Percentiles rank a stretch among this genome's conserved stretches.
Evolutionary conservation across 2,329 filamentous ascomycete species (phyloP).

Genomic region (Metarhizium robertsii): DNA sequence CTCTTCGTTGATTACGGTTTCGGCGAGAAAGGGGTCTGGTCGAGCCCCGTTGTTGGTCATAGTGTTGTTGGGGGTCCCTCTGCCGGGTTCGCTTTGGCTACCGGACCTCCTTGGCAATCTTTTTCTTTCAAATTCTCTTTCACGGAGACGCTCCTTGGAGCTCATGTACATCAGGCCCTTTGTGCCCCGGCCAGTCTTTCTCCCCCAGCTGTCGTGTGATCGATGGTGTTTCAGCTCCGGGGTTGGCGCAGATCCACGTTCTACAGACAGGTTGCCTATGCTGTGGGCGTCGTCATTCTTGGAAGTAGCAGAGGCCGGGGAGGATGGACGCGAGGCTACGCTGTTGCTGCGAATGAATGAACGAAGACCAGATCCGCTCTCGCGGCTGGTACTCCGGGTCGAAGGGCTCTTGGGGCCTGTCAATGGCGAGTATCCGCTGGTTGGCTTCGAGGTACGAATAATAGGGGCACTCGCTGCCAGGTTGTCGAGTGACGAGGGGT

Average conservation of each 20-base stretch:
- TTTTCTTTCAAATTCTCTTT: slow-evolving; percentile 53
- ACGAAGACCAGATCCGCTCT: slow-evolving; percentile 44
- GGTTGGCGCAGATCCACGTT: slow-evolving; percentile 40
- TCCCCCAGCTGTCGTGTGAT: slow-evolving; percentile 55
- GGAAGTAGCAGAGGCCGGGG: slow-evolving; percentile 45
- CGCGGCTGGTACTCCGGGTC: slow-evolving; percentile 39
- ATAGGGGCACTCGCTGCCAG: slow-evolving; percentile 58
- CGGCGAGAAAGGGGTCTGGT: slow-evolving; percentile 40
- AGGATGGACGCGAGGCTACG: slow-evolving; percentile 45
- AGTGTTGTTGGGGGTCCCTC: slow-evolving; percentile 21
- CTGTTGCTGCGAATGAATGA: slow-evolving; percentile 46
- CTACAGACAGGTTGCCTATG: slow-evolving; percentile 56
- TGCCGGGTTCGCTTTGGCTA: slow-evolving; percentile 16
- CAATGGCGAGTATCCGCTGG: slow-evolving; percentile 63
- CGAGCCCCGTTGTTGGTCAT: slow-evolving; percentile 16
- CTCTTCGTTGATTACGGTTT: slow-evolving; percentile 48
- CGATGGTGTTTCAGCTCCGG: slow-evolving; percentile 41
- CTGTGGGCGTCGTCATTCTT: slow-evolving; percentile 49
- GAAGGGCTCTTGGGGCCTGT: slow-evolving; percentile 51
- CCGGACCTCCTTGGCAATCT: slow-evolving; percentile 26
- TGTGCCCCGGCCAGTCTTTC: slow-evolving; percentile 41
- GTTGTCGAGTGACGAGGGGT: slow-evolving; percentile 43
- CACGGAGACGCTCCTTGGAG: slow-evolving; percentile 57
- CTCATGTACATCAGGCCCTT: slow-evolving; percentile 64
- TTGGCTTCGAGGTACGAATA: slow-evolving; percentile 72